A percentile compares a stretch with the other conserved stretches of the same genome.
Evolutionary conservation across 2,329 filamentous ascomycete genomes (phyloP).

Genomic region (Exophiala dermatitidis): DNA sequence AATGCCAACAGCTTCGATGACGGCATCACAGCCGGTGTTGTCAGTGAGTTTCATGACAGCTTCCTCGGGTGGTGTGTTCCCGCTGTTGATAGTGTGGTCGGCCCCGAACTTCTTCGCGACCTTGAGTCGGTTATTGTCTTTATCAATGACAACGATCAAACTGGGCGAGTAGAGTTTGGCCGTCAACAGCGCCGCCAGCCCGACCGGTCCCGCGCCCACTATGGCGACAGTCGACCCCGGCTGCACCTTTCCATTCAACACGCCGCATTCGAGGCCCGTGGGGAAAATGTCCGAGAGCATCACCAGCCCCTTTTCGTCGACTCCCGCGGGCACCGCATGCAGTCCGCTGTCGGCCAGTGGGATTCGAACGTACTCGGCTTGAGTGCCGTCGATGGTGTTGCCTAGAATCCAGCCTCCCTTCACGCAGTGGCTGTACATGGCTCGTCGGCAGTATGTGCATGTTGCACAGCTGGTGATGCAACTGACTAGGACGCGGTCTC

Average conservation of each 20-base stretch:
- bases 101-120: conserved; percentile 47
- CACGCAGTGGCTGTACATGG: conserved; percentile 48
- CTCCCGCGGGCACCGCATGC: conserved; percentile 38
- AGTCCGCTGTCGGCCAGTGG: conserved; percentile 46
- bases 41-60: conserved; percentile 41
- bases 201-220: conserved; percentile 51
- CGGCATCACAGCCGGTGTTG: conserved; percentile 49
- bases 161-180: conserved; percentile 49
- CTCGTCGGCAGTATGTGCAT: conserved; percentile 46
- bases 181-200: conserved; percentile 49
- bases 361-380: conserved; percentile 52
- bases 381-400: conserved; percentile 48
- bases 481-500: conserved; percentile 48
- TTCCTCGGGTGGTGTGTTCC: conserved; percentile 33
- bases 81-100: conserved; percentile 39
- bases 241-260: conserved; percentile 45
- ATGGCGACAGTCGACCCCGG: conserved; percentile 49
- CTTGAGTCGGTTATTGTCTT: conserved; percentile 43
- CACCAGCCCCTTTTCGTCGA: conserved; percentile 41
- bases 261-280: conserved; percentile 51
- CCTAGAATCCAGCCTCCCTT: conserved; percentile 51
- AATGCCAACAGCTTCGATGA: conserved; percentile 53
- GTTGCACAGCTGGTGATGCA: conserved; percentile 47
- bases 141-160: conserved; percentile 47
- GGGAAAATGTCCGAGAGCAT: conserved; percentile 52